Conservation (phyloP, 164 flowering plant species). For the grape (Vitis vinifera) region DNA sequence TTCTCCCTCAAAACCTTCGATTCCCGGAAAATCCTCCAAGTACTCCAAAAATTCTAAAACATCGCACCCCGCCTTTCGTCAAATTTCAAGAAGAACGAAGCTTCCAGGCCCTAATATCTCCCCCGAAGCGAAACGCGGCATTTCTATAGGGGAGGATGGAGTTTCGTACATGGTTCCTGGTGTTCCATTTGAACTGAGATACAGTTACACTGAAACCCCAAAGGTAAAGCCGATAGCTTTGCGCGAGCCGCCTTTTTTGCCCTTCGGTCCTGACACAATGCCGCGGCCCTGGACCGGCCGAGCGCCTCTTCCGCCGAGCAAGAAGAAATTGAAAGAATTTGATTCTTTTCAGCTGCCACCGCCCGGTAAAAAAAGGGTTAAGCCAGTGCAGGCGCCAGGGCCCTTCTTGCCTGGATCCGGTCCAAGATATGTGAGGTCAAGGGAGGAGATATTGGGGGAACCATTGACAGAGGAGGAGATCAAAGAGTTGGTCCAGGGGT, state of each 20-base stretch:
- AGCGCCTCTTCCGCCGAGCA: constrained; percentile 55
- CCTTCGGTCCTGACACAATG: constrained; percentile 64
- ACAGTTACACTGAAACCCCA: constrained; percentile 80
- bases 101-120: background rate
- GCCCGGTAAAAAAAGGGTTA: constrained; percentile 80
- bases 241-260: constrained; percentile 52
- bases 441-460: constrained; percentile 87
- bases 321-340: constrained; percentile 68
- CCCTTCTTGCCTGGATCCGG: constrained; percentile 79
- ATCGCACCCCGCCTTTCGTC: constrained; percentile 35
- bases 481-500: constrained; percentile 36
- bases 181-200: constrained; percentile 78
- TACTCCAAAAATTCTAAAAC: constrained; percentile 51
- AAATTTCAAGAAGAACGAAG: background rate
- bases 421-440: constrained; percentile 54
- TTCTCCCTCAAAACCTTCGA: constrained; percentile 66
- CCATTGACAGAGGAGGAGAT: constrained; percentile 70
- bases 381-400: constrained; percentile 88
- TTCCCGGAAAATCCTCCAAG: constrained; percentile 72
- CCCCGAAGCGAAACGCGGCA: background rate
- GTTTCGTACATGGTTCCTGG: constrained; percentile 60
- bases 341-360: constrained; percentile 76
- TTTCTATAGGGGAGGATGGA: constrained; percentile 45
- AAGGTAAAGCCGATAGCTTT: constrained; percentile 58
- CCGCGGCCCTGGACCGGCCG: constrained; percentile 69